Evolutionary conservation across 2,329 filamentous ascomycete genomes (phyloP).

Genomic region (Cladophialophora psammophila): DNA sequence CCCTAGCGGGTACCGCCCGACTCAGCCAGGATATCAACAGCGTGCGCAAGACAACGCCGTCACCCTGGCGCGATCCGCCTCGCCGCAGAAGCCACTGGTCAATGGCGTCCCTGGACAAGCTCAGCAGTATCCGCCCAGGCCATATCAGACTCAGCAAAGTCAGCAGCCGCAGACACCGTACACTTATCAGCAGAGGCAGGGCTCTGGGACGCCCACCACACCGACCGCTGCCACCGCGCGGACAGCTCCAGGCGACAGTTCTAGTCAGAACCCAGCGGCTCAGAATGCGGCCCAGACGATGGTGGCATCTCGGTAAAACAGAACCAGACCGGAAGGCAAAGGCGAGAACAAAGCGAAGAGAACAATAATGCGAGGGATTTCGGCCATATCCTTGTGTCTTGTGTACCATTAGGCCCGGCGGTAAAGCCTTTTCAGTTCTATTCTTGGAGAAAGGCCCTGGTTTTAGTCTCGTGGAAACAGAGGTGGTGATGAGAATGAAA

Average conservation of each 20-base stretch:
- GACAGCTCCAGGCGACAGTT: constrained; percentile 7
- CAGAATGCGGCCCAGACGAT: constrained; percentile 21
- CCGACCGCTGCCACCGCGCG: constrained; percentile 13
- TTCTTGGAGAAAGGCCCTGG: constrained; percentile 2
- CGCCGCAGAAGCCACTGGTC: constrained; percentile 37
- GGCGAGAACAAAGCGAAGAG: neutral
- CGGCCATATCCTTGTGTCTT: neutral
- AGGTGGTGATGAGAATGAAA: constrained; percentile 1
- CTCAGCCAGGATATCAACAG: constrained; percentile 43
- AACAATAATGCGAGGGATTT: neutral
- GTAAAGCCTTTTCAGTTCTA: neutral
- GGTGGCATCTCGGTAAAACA: constrained; percentile 29
- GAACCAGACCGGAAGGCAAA: neutral
- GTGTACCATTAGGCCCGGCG: neutral
- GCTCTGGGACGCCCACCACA: constrained; percentile 26
- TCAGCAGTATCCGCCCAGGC: constrained; percentile 31
- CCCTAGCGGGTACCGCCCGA: constrained; percentile 38
- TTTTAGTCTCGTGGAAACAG: neutral
- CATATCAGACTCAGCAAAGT: constrained; percentile 15
- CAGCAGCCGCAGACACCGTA: constrained; percentile 28
- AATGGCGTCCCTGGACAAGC: constrained; percentile 25
- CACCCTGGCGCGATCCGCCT: constrained; percentile 25
- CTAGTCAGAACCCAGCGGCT: constrained; percentile 1
- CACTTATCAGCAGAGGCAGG: constrained; percentile 25
- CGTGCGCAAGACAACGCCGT: constrained; percentile 39